Evolutionary conservation across 441 rosid genomes (phyloP), one percentile per base, ranked within the genome.

Genomic region (Raphanus hybrid): DNA sequence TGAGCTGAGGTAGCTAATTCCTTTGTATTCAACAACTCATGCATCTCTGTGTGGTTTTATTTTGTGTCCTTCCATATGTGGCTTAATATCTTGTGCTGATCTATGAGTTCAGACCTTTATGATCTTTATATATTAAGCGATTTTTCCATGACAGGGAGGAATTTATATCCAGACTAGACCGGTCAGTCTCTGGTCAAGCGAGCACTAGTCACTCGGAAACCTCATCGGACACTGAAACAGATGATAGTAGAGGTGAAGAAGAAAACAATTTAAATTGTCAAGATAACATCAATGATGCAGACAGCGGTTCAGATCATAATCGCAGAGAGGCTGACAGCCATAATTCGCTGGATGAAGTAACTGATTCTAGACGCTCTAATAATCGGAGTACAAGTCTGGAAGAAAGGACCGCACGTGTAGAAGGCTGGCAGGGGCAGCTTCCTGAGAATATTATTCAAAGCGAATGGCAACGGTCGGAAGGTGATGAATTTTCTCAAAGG

Each of bases 151-250:
- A 60, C 84, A 95, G 99, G 96, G 97, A 88, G 76, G 98, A 87
- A 67, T 87, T 92, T 86, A 79, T 90, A 84, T 91, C 95, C 79
- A 89, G 88, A 84, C 74, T 85, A 78, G 98, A 91, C 74, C 82
- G 75, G 64, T 89, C 91, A 80, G 81, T 71, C 78, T 80, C 84
- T 75, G 80, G 85, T 67, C 87, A 80, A 77, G 84, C 65, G 45
- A 85, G 91, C 90, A 87, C 87, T 82, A 80, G 79, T 69, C 81
- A 75, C 71, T 87, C 87, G 10, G 95, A 88, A 70, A 83, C 88
- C 78, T 85, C 88, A 67, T 89, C 94, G 43, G 84, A 80, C 76
- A 57, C 79, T 77, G 93, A 84, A 77, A 78, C 75, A 76, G 84
- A 78, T 75, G 73, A 73, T 59, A 79, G 74, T 57, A 82, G 81